Conservation (phyloP, 73 alveolate species). For the Tetrahymena elliotti region DNA sequence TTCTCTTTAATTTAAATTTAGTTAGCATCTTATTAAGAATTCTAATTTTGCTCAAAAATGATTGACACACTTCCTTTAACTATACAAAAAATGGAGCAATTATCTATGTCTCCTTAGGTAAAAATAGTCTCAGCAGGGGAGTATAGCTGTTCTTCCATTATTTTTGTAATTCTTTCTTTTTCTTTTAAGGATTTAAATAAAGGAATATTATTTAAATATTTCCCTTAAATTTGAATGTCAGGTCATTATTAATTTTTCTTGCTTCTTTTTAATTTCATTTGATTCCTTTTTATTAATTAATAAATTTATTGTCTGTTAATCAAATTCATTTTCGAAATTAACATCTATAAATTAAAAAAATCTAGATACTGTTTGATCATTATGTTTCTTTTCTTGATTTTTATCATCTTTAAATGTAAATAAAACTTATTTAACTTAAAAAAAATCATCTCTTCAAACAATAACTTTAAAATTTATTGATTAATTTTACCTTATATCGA, state of each 20-base stretch:
- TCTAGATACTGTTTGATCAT: no score
- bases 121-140: not conserved
- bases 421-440: no score
- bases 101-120: not conserved
- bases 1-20: not conserved
- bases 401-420: no score
- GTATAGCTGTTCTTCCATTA: not conserved
- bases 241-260: no score
- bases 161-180: no score
- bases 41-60: no score
- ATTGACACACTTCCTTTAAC: not conserved
- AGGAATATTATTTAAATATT: not conserved
- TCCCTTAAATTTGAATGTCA: not conserved
- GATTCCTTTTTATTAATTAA: not conserved
- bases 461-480: no score
- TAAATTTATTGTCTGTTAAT: no score
- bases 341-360: no score
- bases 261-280: not conserved
- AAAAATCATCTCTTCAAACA: no score
- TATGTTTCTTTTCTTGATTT: no score
- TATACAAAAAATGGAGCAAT: not conserved
- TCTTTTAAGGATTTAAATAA: not conserved
- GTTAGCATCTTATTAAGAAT: not conserved
- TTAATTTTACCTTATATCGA: conserved; percentile 29
- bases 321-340: no score